Evolutionary conservation across 2,329 filamentous ascomycete genomes (phyloP).

Genomic region (Beauveria sp.): DNA sequence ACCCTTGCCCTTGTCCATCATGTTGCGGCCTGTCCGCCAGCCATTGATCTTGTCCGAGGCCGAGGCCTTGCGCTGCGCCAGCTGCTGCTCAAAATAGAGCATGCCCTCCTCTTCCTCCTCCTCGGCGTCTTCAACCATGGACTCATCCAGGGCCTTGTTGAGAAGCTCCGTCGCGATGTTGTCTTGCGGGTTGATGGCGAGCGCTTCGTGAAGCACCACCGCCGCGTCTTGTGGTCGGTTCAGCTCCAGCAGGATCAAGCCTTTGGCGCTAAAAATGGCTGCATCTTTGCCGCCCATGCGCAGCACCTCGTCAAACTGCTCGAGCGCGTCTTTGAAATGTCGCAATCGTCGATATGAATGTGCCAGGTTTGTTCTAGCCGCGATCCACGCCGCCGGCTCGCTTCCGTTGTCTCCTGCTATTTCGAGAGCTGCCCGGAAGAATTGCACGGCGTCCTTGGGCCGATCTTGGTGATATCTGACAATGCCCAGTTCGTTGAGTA

Average conservation of each 20-base stretch:
- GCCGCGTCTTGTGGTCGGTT: slow-evolving; percentile 70
- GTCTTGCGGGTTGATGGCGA: slow-evolving; percentile 72
- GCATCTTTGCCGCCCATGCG: slow-evolving; percentile 74
- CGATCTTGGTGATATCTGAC: slow-evolving; percentile 91
- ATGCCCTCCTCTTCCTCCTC: slow-evolving; percentile 40
- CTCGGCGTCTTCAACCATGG: slow-evolving; percentile 38
- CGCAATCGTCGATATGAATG: slow-evolving; percentile 74
- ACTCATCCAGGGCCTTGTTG: slow-evolving; percentile 61
- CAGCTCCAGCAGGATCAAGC: slow-evolving; percentile 74
- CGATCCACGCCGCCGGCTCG: slow-evolving; percentile 73
- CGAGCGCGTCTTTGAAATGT: slow-evolving; percentile 62
- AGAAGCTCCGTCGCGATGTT: slow-evolving; percentile 73
- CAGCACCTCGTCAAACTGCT: slow-evolving; percentile 80
- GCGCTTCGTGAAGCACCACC: slow-evolving; percentile 73
- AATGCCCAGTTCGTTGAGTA: slow-evolving; percentile 92
- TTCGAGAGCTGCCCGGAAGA: slow-evolving; percentile 70
- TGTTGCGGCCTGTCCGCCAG: slow-evolving; percentile 17
- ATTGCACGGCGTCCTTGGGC: slow-evolving; percentile 63
- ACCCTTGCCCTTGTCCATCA: slow-evolving; percentile 38
- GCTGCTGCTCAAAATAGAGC: slow-evolving; percentile 43
- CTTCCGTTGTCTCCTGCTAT: slow-evolving; percentile 76
- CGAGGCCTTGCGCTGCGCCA: slow-evolving; percentile 39
- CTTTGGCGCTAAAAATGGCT: slow-evolving; percentile 73
- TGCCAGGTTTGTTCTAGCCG: slow-evolving; percentile 79
- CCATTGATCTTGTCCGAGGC: slow-evolving; percentile 32